These are phyloP conservation scores for Plasmodium coatneyi DNA, from an alignment of 169 alveolate species.

Conservation along the genomic window DNA sequence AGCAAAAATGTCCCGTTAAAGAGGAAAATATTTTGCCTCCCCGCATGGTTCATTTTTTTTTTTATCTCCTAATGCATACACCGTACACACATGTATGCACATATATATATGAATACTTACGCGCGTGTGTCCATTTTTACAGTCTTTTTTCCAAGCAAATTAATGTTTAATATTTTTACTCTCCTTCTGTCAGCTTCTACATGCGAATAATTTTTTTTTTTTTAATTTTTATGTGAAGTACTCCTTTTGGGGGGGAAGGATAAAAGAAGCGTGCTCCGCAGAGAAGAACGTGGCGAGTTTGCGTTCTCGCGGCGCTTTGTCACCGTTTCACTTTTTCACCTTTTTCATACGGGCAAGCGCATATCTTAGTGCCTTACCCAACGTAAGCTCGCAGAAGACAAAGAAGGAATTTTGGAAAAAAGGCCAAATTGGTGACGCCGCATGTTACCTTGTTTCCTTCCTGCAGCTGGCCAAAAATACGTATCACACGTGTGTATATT, in stretches of 20 bases:
- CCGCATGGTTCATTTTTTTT: neutral
- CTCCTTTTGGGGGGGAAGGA: neutral
- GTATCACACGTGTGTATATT: neutral
- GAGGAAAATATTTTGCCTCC: neutral
- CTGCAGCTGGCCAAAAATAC: neutral
- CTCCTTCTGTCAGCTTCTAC: neutral
- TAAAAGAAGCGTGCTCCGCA: neutral
- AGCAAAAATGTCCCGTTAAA: neutral
- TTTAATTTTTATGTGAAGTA: neutral
- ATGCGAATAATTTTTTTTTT: neutral
- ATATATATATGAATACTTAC: neutral
- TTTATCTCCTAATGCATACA: neutral
- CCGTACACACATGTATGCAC: conserved; percentile 3
- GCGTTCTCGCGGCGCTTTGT: neutral
- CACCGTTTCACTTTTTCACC: neutral
- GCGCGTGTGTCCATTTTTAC: neutral
- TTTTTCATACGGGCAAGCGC: neutral
- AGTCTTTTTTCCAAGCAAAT: neutral
- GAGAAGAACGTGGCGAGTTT: neutral
- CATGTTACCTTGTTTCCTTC: neutral
- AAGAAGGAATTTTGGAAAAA: neutral
- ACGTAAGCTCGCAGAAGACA: neutral
- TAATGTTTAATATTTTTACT: neutral
- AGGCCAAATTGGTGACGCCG: neutral
- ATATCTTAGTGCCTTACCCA: neutral